Conservation (phyloP, 2,329 filamentous ascomycete species). For the Elsinoe arachidis region DNA sequence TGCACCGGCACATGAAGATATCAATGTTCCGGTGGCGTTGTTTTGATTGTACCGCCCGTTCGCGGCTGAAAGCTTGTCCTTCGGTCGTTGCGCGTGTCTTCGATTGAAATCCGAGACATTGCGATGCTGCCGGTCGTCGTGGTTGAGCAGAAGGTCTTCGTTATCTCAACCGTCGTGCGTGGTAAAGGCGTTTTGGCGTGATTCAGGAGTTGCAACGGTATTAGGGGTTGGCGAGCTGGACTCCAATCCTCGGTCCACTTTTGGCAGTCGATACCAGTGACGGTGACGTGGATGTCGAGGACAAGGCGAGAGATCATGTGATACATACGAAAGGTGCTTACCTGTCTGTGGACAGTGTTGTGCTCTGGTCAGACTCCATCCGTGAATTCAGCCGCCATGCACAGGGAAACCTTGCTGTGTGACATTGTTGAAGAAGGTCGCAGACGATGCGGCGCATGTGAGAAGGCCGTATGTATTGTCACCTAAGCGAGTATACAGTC, state of each 20-base stretch:
- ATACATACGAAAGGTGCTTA: too few relatives aligned
- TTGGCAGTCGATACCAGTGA: not conserved
- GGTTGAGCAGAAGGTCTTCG: not conserved
- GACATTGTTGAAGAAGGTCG: not conserved
- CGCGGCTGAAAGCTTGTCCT: not conserved
- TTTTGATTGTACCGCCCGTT: not conserved
- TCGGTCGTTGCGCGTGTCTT: not conserved
- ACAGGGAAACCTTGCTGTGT: too few relatives aligned
- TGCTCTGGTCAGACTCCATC: too few relatives aligned
- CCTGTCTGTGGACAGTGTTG: too few relatives aligned
- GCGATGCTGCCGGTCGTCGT: not conserved
- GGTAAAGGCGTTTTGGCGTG: not conserved
- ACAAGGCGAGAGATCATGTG: too few relatives aligned
- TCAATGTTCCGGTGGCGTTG: not conserved
- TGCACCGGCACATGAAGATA: not conserved
- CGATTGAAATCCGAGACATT: not conserved
- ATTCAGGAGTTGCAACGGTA: slow-evolving; percentile 1
- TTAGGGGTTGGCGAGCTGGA: not conserved
- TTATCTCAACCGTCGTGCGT: not conserved
- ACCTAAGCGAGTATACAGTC: not conserved
- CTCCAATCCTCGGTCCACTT: not conserved
- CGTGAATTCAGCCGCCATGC: too few relatives aligned
- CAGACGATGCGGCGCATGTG: not conserved
- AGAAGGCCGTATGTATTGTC: not conserved
- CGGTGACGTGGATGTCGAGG: not conserved